These are phyloP conservation scores for Hanseniaspora nectarophila DNA, from an alignment of 805 yeast genomes.

Conservation along the genomic window DNA sequence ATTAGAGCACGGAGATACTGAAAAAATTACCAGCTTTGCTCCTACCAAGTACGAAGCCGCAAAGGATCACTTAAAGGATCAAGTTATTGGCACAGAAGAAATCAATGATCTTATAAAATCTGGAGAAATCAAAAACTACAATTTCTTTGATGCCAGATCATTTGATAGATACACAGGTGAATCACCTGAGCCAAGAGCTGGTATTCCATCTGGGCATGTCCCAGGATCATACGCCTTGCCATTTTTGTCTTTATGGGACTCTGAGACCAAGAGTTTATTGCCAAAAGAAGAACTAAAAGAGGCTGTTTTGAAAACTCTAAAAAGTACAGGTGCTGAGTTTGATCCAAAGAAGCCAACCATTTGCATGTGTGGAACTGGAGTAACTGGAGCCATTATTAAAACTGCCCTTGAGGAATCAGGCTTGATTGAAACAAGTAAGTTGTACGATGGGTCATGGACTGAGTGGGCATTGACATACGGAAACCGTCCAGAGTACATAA, in stretches of 20 bases:
- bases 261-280: slow-evolving; percentile 24
- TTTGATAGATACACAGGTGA: slow-evolving; percentile 61
- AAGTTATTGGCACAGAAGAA: slow-evolving; percentile 58
- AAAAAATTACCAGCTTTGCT: slow-evolving; percentile 15
- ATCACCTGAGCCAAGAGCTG: slow-evolving; percentile 82
- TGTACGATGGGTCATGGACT: slow-evolving; percentile 83
- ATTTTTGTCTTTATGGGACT: slow-evolving; percentile 48
- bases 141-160: slow-evolving; percentile 74
- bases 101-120: slow-evolving; percentile 45
- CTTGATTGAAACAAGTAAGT: slow-evolving; percentile 30
- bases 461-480: slow-evolving; percentile 27
- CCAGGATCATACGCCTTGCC: slow-evolving; percentile 74
- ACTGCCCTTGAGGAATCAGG: slow-evolving; percentile 56
- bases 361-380: slow-evolving; percentile 93
- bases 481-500: not conserved
- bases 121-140: slow-evolving; percentile 36
- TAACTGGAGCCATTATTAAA: slow-evolving; percentile 79
- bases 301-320: slow-evolving; percentile 39
- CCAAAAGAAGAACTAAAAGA: slow-evolving; percentile 22
- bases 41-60: slow-evolving; percentile 29
- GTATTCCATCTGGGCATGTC: slow-evolving; percentile 78
- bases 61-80: slow-evolving; percentile 31
- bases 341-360: slow-evolving; percentile 52
- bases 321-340: slow-evolving; percentile 22
- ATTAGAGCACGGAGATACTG: slow-evolving; percentile 38